These are phyloP conservation scores for Cyberlindnera galapagoensis DNA, from an alignment of 805 yeast genomes.

Conservation along the genomic window DNA sequence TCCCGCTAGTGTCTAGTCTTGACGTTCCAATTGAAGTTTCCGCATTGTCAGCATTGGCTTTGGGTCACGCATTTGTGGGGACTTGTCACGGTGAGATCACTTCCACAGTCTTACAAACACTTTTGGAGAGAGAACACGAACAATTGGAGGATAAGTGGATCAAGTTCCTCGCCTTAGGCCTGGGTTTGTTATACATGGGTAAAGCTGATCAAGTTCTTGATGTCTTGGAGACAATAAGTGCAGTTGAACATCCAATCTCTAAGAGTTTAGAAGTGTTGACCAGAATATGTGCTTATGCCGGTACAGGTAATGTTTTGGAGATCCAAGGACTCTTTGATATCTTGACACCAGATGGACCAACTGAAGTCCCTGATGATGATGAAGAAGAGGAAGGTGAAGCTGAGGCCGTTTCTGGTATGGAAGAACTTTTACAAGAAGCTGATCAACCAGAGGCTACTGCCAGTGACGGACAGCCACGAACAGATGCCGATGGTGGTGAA, in stretches of 20 bases:
- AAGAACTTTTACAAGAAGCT: no score
- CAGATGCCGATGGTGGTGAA: slow-evolving; percentile 27
- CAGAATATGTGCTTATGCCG: slow-evolving; percentile 91
- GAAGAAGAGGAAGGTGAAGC: slow-evolving; percentile 44
- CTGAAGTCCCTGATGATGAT: slow-evolving; percentile 51
- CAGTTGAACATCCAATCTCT: slow-evolving; percentile 91
- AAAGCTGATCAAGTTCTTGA: slow-evolving; percentile 92
- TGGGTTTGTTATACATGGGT: slow-evolving; percentile 88
- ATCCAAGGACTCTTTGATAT: slow-evolving; percentile 87
- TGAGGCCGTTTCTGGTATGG: no score
- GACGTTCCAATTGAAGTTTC: slow-evolving; percentile 71
- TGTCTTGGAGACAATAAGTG: slow-evolving; percentile 87
- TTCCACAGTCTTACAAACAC: slow-evolving; percentile 82
- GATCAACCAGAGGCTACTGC: slow-evolving; percentile 28
- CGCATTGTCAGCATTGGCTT: slow-evolving; percentile 80
- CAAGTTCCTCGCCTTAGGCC: slow-evolving; percentile 83
- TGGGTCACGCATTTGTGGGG: slow-evolving; percentile 94
- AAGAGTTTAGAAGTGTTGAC: slow-evolving; percentile 85
- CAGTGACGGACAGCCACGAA: slow-evolving; percentile 8
- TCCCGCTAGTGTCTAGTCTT: slow-evolving; percentile 78
- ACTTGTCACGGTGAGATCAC: slow-evolving; percentile 93
- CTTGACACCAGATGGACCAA: slow-evolving; percentile 65
- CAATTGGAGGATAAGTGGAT: slow-evolving; percentile 85
- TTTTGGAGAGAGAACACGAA: slow-evolving; percentile 73
- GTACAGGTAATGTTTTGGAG: slow-evolving; percentile 94